A percentile compares a stretch with the other conserved stretches of the same genome.
Evolutionary conservation across 176 grass and related monocot genomes (phyloP).

Genomic region (Oryza meridionalis): DNA sequence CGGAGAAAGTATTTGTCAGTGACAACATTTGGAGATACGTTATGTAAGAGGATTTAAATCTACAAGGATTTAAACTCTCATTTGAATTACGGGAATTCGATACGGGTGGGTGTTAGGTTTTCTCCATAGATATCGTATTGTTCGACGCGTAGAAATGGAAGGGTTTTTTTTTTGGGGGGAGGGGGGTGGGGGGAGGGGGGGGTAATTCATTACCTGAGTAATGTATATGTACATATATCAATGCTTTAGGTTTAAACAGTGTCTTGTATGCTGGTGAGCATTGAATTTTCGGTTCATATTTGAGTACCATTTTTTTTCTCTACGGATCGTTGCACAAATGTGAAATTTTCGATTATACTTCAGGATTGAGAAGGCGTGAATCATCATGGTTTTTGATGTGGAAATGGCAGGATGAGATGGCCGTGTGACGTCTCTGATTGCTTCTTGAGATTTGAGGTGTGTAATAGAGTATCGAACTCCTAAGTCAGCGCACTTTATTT

Average conservation of each 20-base stretch:
- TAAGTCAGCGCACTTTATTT: background rate
- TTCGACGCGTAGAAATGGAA: background rate
- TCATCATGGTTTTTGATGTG: background rate
- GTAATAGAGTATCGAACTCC: background rate
- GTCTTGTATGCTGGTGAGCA: background rate
- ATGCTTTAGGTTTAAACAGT: background rate
- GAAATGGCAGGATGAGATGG: background rate
- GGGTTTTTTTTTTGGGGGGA: no score
- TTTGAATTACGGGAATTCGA: background rate
- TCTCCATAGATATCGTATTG: background rate
- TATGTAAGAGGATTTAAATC: no score
- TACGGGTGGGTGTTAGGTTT: no score
- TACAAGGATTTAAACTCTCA: no score
- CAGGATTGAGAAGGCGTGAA: background rate
- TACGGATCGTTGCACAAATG: no score
- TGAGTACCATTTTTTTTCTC: no score
- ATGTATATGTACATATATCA: background rate
- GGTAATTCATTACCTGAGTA: no score
- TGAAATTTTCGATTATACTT: background rate
- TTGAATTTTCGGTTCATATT: background rate
- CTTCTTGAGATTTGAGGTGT: background rate
- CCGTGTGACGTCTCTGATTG: background rate
- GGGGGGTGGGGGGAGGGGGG: no score
- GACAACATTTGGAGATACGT: fast-evolving
- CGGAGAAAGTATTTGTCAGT: no score